Evolutionary conservation across 2,329 filamentous ascomycete genomes (phyloP).

Genomic region (Colletotrichum lindemuthianum): DNA sequence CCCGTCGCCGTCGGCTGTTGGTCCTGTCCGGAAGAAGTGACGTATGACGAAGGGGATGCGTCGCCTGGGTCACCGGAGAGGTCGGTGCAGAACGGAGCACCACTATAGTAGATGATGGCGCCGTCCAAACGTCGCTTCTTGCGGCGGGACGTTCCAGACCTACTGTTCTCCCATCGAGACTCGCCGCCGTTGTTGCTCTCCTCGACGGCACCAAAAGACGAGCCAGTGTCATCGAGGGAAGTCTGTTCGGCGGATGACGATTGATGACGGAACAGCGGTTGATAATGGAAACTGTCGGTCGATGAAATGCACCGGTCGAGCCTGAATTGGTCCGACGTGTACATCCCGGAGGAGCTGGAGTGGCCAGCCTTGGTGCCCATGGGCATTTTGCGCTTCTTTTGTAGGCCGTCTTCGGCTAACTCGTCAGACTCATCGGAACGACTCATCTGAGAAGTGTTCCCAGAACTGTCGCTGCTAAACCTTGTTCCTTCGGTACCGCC

Average conservation of each 20-base stretch:
- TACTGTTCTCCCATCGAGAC: constrained; percentile 58
- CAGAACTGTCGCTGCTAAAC: constrained; percentile 72
- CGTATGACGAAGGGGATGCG: constrained; percentile 57
- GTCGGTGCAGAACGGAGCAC: constrained; percentile 83
- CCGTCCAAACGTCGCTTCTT: constrained; percentile 71
- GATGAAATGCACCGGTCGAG: constrained; percentile 51
- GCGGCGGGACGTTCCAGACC: constrained; percentile 58
- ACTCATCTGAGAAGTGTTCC: constrained; percentile 57
- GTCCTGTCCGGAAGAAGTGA: constrained; percentile 57
- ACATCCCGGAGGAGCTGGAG: constrained; percentile 49
- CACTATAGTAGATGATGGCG: constrained; percentile 85
- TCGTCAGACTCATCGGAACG: constrained; percentile 62
- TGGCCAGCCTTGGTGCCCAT: constrained; percentile 39
- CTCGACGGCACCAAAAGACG: constrained; percentile 58
- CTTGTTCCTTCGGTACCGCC: constrained; percentile 73
- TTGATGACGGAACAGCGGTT: constrained; percentile 68
- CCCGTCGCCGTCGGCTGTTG: constrained; percentile 39
- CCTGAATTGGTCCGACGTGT: constrained; percentile 46
- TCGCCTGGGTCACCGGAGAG: constrained; percentile 73
- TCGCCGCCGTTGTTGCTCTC: constrained; percentile 60
- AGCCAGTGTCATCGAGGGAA: constrained; percentile 59
- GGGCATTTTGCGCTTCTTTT: constrained; percentile 58
- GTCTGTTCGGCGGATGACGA: constrained; percentile 57
- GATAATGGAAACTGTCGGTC: constrained; percentile 68
- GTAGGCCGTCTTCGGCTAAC: constrained; percentile 51